Base-by-base conservation (phyloP, 495 filamentous ascomycete species). In the Penicillium soppii region DNA sequence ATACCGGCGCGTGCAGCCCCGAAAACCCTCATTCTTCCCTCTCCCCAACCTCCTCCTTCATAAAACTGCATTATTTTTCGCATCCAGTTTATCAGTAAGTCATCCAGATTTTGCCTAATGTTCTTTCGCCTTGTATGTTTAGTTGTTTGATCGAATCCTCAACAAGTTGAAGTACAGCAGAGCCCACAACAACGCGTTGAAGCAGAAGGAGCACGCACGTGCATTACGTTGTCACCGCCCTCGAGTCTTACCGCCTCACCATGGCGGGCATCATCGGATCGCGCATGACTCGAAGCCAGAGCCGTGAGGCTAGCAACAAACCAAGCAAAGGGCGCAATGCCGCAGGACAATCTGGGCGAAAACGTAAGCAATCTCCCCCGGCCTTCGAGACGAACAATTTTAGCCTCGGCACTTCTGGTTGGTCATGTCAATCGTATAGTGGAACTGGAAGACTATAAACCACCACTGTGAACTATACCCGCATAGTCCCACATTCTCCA, bases 261-360 rank as follows among this genome's bases (percentile, higher is more conserved):
- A 65, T 65, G 62, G 47, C 56, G 9, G 52, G 47, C 19, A 39
- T 41, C 7, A 48, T 19, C 17, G 42, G 33, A 8, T 29, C 44
- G 19, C 62, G 63, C 33, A 48, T 61, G 19, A 66, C 65, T 2
- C 50, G 65, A 33, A 66, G 65, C 37, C 58, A 60, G 33, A 65
- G 60, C 37, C 63, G 57, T 7, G 62, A 59, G 27, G 47, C 50
- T 10, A 52, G 61, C 23, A 50, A 43, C 12, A 9, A 39, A n/a
- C 13, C 17, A 40, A 43, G 27, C 42, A 52, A 41, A 15, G 23
- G n/a, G 23, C 26, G 15, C 13, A 36, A 16, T 32, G 20, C 41
- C 27, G 17, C 13, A 13, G 10, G 3, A 26, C 15, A 19, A 15
- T 17, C 22, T 17, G 42, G 37, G 23, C 13, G 22, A 17, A 47